A percentile compares a stretch with the other conserved stretches of the same genome.
These are phyloP conservation scores for Trichosporon sp. DNA, from an alignment of 1,284 basidiomycete genomes.

Conservation along the genomic window DNA sequence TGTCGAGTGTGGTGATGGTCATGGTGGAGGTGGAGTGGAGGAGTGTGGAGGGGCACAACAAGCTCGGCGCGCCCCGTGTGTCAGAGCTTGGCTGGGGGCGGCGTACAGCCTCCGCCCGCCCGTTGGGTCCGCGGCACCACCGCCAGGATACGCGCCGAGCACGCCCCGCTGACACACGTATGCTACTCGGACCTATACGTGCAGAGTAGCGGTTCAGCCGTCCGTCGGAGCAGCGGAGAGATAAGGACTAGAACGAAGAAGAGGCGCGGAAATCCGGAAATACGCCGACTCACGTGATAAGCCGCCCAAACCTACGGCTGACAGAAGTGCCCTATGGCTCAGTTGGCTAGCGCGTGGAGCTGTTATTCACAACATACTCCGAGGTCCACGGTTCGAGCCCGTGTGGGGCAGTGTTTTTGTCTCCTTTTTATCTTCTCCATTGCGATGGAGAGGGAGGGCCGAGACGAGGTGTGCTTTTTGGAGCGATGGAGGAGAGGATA, in stretches of 20 bases:
- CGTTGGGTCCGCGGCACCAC: no score
- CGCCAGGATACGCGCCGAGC: no score
- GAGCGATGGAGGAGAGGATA: background rate
- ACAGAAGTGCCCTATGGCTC: background rate
- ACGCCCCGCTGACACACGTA: no score
- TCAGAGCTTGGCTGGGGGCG: no score
- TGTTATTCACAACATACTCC: background rate
- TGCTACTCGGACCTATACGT: no score
- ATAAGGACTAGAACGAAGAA: background rate
- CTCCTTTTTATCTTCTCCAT: background rate
- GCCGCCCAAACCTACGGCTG: background rate
- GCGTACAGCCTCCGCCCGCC: background rate
- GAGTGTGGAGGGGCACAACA: background rate
- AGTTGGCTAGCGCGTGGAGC: background rate
- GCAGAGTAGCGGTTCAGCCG: no score
- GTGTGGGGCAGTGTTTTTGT: background rate
- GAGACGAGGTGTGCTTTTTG: background rate
- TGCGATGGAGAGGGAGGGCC: background rate
- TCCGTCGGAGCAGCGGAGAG: no score
- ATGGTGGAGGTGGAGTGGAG: no score
- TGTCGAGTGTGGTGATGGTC: no score
- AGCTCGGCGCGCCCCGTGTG: background rate
- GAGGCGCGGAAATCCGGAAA: background rate
- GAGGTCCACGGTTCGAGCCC: background rate
- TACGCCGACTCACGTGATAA: background rate